A percentile compares a stretch with the other conserved stretches of the same genome.
phyloP scores from a whole-genome alignment of 441 rosid species.

The Populus tomentosa region DNA sequence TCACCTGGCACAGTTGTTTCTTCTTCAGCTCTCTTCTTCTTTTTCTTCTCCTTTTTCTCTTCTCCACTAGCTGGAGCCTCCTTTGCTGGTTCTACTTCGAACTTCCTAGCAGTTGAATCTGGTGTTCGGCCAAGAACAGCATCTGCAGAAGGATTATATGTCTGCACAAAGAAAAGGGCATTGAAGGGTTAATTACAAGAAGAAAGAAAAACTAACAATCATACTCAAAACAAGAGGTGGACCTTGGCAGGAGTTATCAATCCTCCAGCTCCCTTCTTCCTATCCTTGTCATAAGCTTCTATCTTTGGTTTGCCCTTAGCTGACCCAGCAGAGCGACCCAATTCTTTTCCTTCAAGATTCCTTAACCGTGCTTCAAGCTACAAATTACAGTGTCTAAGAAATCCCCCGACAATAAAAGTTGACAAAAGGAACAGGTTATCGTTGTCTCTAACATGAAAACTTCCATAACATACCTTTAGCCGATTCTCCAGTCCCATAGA shows the following conservation, averaged over 20 bases:
- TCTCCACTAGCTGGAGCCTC: not conserved
- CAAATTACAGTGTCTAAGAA: slow-evolving; percentile 6
- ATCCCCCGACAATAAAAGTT: not conserved
- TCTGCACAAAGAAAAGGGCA: slow-evolving; percentile 33
- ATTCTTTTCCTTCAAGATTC: slow-evolving; percentile 75
- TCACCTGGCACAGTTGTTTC: slow-evolving; percentile 14
- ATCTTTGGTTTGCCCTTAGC: slow-evolving; percentile 90
- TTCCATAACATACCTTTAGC: slow-evolving; percentile 44
- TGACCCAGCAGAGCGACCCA: slow-evolving; percentile 73
- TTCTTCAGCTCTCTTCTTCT: slow-evolving; percentile 34
- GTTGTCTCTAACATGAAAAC: not conserved
- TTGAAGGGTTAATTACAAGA: not conserved
- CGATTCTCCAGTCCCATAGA: slow-evolving; percentile 79
- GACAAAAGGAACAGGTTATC: not conserved
- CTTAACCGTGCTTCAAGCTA: slow-evolving; percentile 83
- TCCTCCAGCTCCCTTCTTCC: slow-evolving; percentile 64
- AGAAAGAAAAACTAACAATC: not conserved
- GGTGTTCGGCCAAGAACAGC: slow-evolving; percentile 47
- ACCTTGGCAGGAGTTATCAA: slow-evolving; percentile 83
- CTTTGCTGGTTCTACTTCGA: slow-evolving; percentile 31
- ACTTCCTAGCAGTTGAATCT: slow-evolving; percentile 14
- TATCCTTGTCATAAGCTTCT: slow-evolving; percentile 77
- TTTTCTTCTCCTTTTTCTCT: slow-evolving; percentile 13
- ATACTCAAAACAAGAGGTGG: not conserved
- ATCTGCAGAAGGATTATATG: slow-evolving; percentile 76